Evolutionary conservation across 2,329 filamentous ascomycete species (phyloP), one percentile per base, ranked within the genome.

Genomic region (Corynespora cassiicola): DNA sequence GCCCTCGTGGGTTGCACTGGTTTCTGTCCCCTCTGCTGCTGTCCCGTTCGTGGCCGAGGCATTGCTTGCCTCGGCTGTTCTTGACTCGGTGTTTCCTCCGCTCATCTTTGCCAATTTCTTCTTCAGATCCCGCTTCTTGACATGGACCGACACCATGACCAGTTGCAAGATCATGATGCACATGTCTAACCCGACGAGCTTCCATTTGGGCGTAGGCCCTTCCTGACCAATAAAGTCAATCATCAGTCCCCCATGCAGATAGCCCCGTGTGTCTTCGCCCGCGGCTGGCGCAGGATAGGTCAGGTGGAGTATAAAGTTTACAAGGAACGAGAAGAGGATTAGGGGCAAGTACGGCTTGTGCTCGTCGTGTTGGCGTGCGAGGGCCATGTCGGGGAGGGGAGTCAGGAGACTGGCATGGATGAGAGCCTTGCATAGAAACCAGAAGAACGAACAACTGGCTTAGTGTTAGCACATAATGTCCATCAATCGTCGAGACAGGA

Each of bases 211-310:
- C 3, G 76, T 74, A 3, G 81, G 80, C 2, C 76, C 78, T 49
- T 76, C 72, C 60, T 84, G 79, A 11, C 82, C 82, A 36, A 85
- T 78, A 54, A 85, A 84, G 63, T 85, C 82, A 54, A 86, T 81
- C 50, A 82, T 74, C 32, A 85, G 50, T 2, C 82, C 80, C 5
- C 82, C 82, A 55, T 85, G 80, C 9, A 84, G 66, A 57, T 84
- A 84, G 19, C 72, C 74, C 49, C 74, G 54, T 5, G 74, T 76
- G 14, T 70, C 70, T 47, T 77, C 75, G 18, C 72, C 72, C 2
- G 71, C 75, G 3, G 67, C 56, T 1, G 74, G 74, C 6, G 66
- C 61, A 17, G 56, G 47, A 31, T 64, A 65, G 6, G 63, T 54
- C 25, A 70, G 59, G 55, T 84, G 82, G 20, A 80, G 69, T 15